Evolutionary conservation across 2,329 filamentous ascomycete species (phyloP).

Genomic region (Paracoccidioides brasiliensis): DNA sequence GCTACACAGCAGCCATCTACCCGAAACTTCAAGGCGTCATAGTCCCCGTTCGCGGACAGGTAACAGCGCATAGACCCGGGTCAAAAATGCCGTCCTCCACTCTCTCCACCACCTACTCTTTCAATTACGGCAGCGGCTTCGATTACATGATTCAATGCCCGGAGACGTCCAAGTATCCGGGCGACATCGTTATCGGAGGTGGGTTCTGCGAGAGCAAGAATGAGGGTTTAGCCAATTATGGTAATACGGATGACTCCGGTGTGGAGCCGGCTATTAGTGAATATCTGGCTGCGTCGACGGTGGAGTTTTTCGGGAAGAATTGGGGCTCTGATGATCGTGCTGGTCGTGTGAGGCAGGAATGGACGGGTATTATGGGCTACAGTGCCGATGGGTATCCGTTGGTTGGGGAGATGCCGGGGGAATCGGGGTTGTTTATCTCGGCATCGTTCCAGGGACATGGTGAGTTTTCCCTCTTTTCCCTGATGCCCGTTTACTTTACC

Average conservation of each 20-base stretch:
- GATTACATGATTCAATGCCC: slow-evolving; percentile 27
- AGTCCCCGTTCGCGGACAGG: slow-evolving; percentile 39
- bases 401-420: slow-evolving; percentile 33
- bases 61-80: slow-evolving; percentile 28
- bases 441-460: slow-evolving; percentile 12
- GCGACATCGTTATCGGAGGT: slow-evolving; percentile 15
- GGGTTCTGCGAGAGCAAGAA: slow-evolving; percentile 12
- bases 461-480: not conserved
- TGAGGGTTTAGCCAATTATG: slow-evolving; percentile 14
- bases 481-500: not conserved
- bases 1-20: slow-evolving; percentile 37
- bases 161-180: slow-evolving; percentile 4
- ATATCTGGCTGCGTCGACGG: slow-evolving; percentile 16
- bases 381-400: slow-evolving; percentile 41
- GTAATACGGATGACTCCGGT: slow-evolving; percentile 12
- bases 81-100: slow-evolving; percentile 7
- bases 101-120: slow-evolving; percentile 10
- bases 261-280: slow-evolving; percentile 12
- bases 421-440: slow-evolving; percentile 12
- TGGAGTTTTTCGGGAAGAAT: slow-evolving; percentile 21
- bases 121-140: slow-evolving; percentile 20
- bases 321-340: slow-evolving; percentile 35
- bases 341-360: slow-evolving; percentile 34
- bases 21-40: slow-evolving; percentile 35
- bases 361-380: slow-evolving; percentile 47